These are phyloP conservation scores for Cyberlindnera subsufficiens DNA, from an alignment of 805 yeast species.

Conservation along the genomic window DNA sequence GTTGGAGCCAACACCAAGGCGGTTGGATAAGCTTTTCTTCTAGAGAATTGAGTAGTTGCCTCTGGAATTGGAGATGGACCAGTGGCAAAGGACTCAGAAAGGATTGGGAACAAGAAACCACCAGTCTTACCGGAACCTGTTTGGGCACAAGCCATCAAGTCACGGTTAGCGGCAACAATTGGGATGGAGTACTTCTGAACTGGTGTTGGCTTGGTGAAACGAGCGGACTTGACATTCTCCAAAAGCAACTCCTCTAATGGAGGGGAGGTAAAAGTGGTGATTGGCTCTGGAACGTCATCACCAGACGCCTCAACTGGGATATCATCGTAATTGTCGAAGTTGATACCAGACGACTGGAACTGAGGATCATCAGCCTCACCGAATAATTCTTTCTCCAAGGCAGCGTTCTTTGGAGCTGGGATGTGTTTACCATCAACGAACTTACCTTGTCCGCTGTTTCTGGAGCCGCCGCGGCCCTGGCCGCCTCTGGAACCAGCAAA, in stretches of 20 bases:
- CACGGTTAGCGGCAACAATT: conserved; percentile 83
- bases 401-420: conserved; percentile 69
- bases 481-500: conserved; percentile 19
- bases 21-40: conserved; percentile 87
- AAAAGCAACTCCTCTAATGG: conserved; percentile 84
- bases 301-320: conserved; percentile 99
- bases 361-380: conserved; percentile 65
- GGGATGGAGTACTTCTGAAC: conserved; percentile 93
- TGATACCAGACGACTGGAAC: conserved; percentile 93
- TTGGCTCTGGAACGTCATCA: conserved; percentile 90
- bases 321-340: conserved; percentile 97
- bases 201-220: conserved; percentile 95
- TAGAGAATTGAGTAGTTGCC: conserved; percentile 41
- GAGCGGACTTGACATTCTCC: conserved; percentile 80
- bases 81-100: conserved; percentile 79
- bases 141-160: conserved; percentile 96
- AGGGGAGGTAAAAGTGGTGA: conserved; percentile 80
- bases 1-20: conserved; percentile 97
- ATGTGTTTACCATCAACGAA: conserved; percentile 86
- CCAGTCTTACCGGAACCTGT: conserved; percentile 99
- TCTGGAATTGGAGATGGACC: conserved; percentile 72
- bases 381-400: conserved; percentile 72
- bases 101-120: conserved; percentile 97
- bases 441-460: conserved; percentile 59
- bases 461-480: conserved; percentile 26